Evolutionary conservation across 306 rosid species (phyloP), one percentile per base, ranked within the genome.

Genomic region (Lablab purpureus): DNA sequence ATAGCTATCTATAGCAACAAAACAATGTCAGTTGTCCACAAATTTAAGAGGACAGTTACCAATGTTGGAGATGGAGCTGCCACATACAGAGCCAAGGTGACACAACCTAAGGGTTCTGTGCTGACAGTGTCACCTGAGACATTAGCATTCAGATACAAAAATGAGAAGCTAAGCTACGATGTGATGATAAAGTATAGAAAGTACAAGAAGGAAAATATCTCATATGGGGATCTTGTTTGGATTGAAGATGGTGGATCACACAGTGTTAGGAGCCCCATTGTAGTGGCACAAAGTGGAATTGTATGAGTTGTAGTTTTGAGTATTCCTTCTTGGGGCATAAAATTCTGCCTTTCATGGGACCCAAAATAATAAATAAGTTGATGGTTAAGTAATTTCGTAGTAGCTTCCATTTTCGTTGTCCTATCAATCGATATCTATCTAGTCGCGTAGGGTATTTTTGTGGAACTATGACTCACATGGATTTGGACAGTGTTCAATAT

Each of bases 41-140:
- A 62, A 1, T 85, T 90, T 75, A 66, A 55, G 32, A 86, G 91
- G 70, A 81, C 75, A 0, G 88, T 83, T 22, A 90, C 90, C 0
- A 71, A 82, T 59, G 91, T 88, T 63, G 91, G 89, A 49, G 81
- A 80, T 14, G 88, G 76, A 7, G 34, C 63, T 3, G 86, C 89
- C 21, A 51, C 67, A 25, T 89, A 89, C 64, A 81, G 56, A 49
- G 87, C 23, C 54, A 55, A 49, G 9, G 85, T 89, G 76, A 68
- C n/a, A 25, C 13, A 80, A 36, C 87, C 88, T 0, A n/a, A 37
- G 56, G 88, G 86, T 6, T 80, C 75, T 49, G 28, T 2, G 3
- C 78, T 89, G 34, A 79, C n/a, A 10, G 88, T 87, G 32, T 51
- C 66, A 1, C 93, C 88, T 0, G 52, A 65, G 30, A 80, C 7